Evolutionary conservation across 1,284 basidiomycete species (phyloP).

Genomic region (Schizopora paradoxa): DNA sequence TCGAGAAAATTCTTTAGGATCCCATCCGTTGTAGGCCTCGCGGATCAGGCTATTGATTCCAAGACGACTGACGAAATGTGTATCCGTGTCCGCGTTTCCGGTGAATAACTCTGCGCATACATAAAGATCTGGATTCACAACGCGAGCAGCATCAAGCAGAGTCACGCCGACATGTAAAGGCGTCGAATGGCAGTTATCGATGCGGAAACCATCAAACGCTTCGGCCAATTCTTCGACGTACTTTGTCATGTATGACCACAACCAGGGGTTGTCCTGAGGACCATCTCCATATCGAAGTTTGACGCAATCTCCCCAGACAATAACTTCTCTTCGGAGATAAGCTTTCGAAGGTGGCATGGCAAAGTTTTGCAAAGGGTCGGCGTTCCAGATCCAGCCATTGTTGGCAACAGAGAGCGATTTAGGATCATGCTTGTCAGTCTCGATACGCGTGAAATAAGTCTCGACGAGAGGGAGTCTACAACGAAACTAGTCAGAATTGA

Average conservation of each 20-base stretch:
- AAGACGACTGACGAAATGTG: constrained; percentile 83
- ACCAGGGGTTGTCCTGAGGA: constrained; percentile 83
- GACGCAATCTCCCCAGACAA: constrained; percentile 97
- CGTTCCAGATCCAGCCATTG: constrained; percentile 99
- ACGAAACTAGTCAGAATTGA: constrained; percentile 10
- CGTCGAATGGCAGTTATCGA: constrained; percentile 98
- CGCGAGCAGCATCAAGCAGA: constrained; percentile 88
- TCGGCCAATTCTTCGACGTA: constrained; percentile 79
- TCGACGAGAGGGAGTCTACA: constrained; percentile 78
- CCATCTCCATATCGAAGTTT: constrained; percentile 88
- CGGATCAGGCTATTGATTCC: constrained; percentile 90
- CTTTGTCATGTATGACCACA: constrained; percentile 90
- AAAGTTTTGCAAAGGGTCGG: constrained; percentile 93
- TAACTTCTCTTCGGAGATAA: constrained; percentile 93
- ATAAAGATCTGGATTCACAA: constrained; percentile 87
- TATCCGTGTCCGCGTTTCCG: constrained; percentile 90
- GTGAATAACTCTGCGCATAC: constrained; percentile 97
- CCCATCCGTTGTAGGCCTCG: constrained; percentile 86
- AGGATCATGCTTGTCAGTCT: constrained; percentile 57
- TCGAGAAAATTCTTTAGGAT: constrained; percentile 83
- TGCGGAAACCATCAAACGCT: constrained; percentile 90
- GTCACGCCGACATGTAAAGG: constrained; percentile 89
- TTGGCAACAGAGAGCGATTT: constrained; percentile 82
- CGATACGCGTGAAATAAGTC: constrained; percentile 83
- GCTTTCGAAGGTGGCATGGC: constrained; percentile 94